Base-by-base conservation (phyloP, 139 green algal species). In the Auxenochlorella protothecoides region DNA sequence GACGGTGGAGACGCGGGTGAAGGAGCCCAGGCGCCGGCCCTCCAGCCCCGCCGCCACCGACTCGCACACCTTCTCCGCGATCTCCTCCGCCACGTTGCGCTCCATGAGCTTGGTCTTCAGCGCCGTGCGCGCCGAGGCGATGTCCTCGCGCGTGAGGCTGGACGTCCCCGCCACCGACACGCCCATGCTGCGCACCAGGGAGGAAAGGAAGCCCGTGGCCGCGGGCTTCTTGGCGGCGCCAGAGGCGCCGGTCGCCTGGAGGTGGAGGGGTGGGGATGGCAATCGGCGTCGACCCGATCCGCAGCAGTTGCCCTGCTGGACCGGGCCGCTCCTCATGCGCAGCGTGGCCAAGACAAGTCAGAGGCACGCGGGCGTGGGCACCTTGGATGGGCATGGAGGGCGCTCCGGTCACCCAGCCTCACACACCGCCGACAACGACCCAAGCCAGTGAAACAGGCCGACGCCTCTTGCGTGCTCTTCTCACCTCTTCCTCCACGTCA, bases 31-130 rank as follows among this genome's bases (percentile, higher is more conserved):
- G 70, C 83, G 86, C 79, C 93, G 81, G 4, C 94, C 94, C 74
- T 93, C 87, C 75, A 98, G 78, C n/a, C 71, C 84, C 12, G 68
- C 64, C 2, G 81, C 81, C 63, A 96, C 91, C n/a, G 73, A 87
- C 66, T 87, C 85, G 63, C 80, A 90, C 73, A 95, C 65, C 76
- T 96, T 91, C 55, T 85, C 80, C 5, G 94, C 94, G 70, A 99
- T 97, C 72, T 93, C 90, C 81, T 97, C 87, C 13, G 95, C 95
- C 67, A 99, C 95, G 79, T 99, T 99, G 59, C 93, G 88, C 76
- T 96, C 89, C 90, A 98, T 96, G 6, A 99, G 87, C 76, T 91
- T 92, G 64, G 79, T 76, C 82, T 97, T 97, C 77, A 99, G 91
- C 27, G 86, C 83, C 16, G 82, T 82, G 63, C 99, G 83, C 16